Base-by-base conservation (phyloP, 208 protist genomes). In the Acanthamoeba triangularis region DNA sequence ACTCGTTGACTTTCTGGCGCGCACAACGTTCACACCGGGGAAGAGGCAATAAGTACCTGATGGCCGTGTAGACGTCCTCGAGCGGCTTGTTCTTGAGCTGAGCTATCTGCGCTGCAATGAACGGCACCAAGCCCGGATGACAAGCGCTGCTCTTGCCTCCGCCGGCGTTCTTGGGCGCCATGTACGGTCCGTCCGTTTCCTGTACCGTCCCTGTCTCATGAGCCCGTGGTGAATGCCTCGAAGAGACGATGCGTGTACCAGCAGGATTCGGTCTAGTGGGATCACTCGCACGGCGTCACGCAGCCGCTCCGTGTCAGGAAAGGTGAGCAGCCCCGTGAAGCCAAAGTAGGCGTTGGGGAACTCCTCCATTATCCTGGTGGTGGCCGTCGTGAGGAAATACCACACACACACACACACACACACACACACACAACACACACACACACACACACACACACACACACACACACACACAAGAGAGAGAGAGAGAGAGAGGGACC, bases 171-270 rank as follows among this genome's bases (percentile, higher is more conserved):
- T 96, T 72, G 23, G 98, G 98, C 20, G 96, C 95, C 98, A 98
- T 98, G 93, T 97, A 98, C 30, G 98, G 98, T 28, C 97, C 98
- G 84, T 98, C 98, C 35, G 98, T 98, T 80, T 98, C 98, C 20
- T 78, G 56, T 18, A 72, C 33, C 37, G 52, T 10, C 76, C 76
- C 11, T 10, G 11, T 4, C 6, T 3, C 13, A 33, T 30, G 25
- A 85, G 49, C 47, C 54, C 30, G 33, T 49, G 65, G 33, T 6
- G 54, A 33, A 74, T 14, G 84, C 10, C 14, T 5, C 6, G 65
- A 74, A 47, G 41, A 35, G n/a, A n/a, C n/a, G n/a, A n/a, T n/a
- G 54, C 11, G 20, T 0, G 20, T 74, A 93, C 65, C 52, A 98
- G 72, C 3, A 98, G 61, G 1, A 98, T 84, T 16, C 97, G 44